A percentile compares a stretch with the other conserved stretches of the same genome.
phyloP scores from a whole-genome alignment of 1,284 basidiomycete genomes.

The Naganishia cerealis region DNA sequence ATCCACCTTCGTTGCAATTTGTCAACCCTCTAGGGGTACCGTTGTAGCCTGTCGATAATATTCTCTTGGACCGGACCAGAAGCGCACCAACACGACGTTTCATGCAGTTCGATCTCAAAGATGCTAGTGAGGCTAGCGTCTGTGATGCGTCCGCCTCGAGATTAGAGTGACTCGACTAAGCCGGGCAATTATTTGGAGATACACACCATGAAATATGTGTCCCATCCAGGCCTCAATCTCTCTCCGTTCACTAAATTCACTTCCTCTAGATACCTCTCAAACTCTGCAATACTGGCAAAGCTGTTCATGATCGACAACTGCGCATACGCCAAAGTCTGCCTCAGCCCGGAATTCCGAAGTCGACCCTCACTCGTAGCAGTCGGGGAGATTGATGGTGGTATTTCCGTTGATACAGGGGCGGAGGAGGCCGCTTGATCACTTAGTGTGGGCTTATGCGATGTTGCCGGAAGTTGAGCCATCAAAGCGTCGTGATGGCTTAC shows the following conservation, averaged over 20 bases:
- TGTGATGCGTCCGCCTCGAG: constrained; percentile 42
- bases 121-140: constrained; percentile 84
- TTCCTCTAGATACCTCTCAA: constrained; percentile 67
- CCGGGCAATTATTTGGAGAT: neutral
- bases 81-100: constrained; percentile 94
- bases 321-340: constrained; percentile 41
- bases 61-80: constrained; percentile 74
- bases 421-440: constrained; percentile 26
- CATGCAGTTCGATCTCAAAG: constrained; percentile 90
- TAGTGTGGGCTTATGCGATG: constrained; percentile 46
- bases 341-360: constrained; percentile 46
- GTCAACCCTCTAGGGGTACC: constrained; percentile 85
- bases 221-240: constrained; percentile 82
- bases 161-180: neutral
- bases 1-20: constrained; percentile 87
- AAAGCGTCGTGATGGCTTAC: constrained; percentile 62
- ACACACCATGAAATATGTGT: constrained; percentile 89
- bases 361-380: neutral
- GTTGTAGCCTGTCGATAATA: constrained; percentile 97
- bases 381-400: constrained; percentile 27
- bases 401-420: constrained; percentile 33
- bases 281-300: constrained; percentile 60
- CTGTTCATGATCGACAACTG: constrained; percentile 72
- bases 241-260: constrained; percentile 70
- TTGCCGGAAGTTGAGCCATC: constrained; percentile 56